These are phyloP conservation scores for Seminavis robusta DNA, from an alignment of 108 stramenopile species.

Conservation along the genomic window DNA sequence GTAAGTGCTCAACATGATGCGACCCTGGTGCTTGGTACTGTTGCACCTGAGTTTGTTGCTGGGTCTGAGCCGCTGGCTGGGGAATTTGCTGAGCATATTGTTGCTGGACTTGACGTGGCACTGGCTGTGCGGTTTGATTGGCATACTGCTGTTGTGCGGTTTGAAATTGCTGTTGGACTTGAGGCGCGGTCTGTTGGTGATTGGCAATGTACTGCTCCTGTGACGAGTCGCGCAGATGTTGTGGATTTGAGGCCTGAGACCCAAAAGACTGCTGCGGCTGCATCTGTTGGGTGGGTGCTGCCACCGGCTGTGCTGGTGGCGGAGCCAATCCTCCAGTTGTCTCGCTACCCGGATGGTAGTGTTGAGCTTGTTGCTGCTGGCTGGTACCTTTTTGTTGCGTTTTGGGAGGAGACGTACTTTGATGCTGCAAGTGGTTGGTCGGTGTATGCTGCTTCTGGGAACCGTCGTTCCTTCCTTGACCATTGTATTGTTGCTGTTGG, in stretches of 20 bases:
- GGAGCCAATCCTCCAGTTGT: neutral
- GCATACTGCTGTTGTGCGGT: slow-evolving; percentile 2
- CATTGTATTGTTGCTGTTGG: no score
- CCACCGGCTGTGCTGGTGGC: no score
- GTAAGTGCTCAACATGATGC: no score
- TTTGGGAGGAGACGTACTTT: neutral
- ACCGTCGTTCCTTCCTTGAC: no score
- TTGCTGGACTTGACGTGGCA: no score
- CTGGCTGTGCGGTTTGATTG: no score
- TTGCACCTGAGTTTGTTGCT: no score
- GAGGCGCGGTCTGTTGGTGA: neutral
- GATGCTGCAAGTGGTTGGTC: neutral
- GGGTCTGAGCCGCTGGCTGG: no score
- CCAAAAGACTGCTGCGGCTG: neutral
- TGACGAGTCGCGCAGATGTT: neutral
- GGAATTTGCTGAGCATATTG: no score
- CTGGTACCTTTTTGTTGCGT: neutral
- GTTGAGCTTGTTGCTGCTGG: neutral
- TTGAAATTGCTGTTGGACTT: slow-evolving; percentile 2
- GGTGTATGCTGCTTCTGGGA: neutral
- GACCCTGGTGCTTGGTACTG: no score
- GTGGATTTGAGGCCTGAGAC: neutral
- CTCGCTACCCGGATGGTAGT: neutral
- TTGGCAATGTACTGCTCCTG: neutral
- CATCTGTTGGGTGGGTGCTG: neutral